These are phyloP conservation scores for Leucaena leucocephala DNA, from an alignment of 306 rosid genomes.

Conservation along the genomic window DNA sequence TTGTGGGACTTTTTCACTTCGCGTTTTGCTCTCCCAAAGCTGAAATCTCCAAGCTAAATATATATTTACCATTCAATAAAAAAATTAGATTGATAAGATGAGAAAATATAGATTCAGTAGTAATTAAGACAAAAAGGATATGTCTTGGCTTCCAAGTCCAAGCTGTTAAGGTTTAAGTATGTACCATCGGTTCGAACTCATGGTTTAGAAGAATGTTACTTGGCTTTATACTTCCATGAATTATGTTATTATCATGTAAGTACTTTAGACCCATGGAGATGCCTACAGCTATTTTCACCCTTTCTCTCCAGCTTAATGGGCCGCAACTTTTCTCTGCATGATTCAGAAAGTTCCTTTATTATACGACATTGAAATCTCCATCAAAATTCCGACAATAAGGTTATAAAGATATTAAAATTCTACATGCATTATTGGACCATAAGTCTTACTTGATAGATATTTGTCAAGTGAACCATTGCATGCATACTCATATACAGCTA, in stretches of 20 bases:
- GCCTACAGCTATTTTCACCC: constrained; percentile 69
- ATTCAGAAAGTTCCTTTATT: constrained; percentile 23
- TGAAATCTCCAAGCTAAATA: constrained; percentile 49
- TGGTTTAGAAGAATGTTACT: constrained; percentile 80
- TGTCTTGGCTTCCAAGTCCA: constrained; percentile 20
- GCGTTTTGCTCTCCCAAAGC: constrained; percentile 37
- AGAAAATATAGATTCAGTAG: not conserved
- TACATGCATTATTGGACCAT: not conserved
- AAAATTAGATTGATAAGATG: constrained; percentile 26
- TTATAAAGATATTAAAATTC: constrained; percentile 7
- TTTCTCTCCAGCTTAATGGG: constrained; percentile 66
- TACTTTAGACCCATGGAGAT: constrained; percentile 68
- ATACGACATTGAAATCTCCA: not conserved
- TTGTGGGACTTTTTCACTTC: constrained; percentile 33
- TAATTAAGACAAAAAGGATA: constrained; percentile 7
- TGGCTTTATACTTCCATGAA: constrained; percentile 81
- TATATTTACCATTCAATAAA: constrained; percentile 17
- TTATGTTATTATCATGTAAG: constrained; percentile 66
- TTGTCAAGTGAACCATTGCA: constrained; percentile 81
- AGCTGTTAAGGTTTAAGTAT: constrained; percentile 31
- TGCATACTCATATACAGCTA: constrained; percentile 71
- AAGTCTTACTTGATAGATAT: constrained; percentile 71
- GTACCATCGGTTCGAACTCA: constrained; percentile 73
- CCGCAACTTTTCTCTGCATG: constrained; percentile 54
- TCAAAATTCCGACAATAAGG: not conserved